Evolutionary conservation across 805 yeast genomes (phyloP).

Genomic region (Groenewaldozyma salmanticensis): DNA sequence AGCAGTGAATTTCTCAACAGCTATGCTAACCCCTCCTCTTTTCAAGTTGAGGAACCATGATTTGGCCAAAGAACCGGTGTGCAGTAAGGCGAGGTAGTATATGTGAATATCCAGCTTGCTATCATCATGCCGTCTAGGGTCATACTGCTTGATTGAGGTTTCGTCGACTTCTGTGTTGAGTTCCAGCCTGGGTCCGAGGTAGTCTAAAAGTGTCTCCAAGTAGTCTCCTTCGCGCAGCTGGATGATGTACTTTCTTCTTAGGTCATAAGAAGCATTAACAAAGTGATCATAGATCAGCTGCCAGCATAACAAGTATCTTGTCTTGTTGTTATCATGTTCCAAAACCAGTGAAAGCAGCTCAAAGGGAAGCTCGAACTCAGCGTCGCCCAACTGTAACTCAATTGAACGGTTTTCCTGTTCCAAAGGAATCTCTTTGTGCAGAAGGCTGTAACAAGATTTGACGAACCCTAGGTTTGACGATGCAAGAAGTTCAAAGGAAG

Average conservation of each 20-base stretch:
- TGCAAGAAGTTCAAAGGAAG: not conserved
- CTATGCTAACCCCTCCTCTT: conserved; percentile 51
- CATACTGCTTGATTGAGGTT: conserved; percentile 31
- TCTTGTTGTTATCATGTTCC: conserved; percentile 19
- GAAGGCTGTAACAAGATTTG: not conserved
- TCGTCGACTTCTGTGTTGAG: conserved; percentile 25
- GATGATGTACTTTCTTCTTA: conserved; percentile 50
- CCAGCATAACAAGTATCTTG: conserved; percentile 42
- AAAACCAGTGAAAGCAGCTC: conserved; percentile 5
- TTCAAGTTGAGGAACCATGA: conserved; percentile 53
- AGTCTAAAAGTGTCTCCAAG: conserved; percentile 43
- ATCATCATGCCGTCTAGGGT: not conserved
- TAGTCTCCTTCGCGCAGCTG: conserved; percentile 43
- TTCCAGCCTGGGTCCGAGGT: conserved; percentile 21
- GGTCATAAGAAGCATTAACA: conserved; percentile 50
- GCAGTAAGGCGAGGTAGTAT: conserved; percentile 39
- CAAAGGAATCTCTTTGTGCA: conserved; percentile 1
- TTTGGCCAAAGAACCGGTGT: conserved; percentile 49
- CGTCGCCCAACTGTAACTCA: conserved; percentile 31
- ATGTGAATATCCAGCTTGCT: conserved; percentile 30
- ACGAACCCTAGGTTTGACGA: not conserved
- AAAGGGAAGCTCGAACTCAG: conserved; percentile 3
- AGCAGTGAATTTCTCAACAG: conserved; percentile 54
- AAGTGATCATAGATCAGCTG: conserved; percentile 50
- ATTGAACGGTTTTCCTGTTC: conserved; percentile 15